Percentiles rank a stretch among this genome's conserved stretches.
Evolutionary conservation across 2,329 filamentous ascomycete genomes (phyloP).

Genomic region (Byssochlamys sp.): DNA sequence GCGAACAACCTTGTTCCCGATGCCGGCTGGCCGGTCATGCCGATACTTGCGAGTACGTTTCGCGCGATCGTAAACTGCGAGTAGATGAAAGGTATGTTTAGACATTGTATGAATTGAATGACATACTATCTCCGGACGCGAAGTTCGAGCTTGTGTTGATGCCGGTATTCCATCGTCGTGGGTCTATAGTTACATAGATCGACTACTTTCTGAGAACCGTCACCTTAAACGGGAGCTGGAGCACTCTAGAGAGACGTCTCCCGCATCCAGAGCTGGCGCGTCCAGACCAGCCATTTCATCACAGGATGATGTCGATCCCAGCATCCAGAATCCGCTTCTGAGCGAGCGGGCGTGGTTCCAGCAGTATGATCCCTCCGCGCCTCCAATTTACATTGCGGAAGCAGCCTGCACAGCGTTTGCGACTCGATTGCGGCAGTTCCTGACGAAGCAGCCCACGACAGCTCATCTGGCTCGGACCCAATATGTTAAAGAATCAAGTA

Average conservation of each 20-base stretch:
- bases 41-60: constrained; percentile 31
- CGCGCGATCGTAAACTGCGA: constrained; percentile 35
- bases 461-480: constrained; percentile 26
- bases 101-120: constrained; percentile 1
- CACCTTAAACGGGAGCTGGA: constrained; percentile 21
- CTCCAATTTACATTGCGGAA: constrained; percentile 30
- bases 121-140: no score
- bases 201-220: constrained; percentile 24
- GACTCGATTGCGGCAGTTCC: constrained; percentile 28
- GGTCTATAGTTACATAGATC: constrained; percentile 22
- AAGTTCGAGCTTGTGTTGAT: background rate
- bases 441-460: constrained; percentile 22
- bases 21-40: constrained; percentile 30
- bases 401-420: constrained; percentile 33
- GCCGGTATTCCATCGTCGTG: background rate
- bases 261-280: constrained; percentile 13
- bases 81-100: constrained; percentile 25
- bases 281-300: constrained; percentile 7
- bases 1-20: constrained; percentile 34
- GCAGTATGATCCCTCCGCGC: constrained; percentile 24
- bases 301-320: constrained; percentile 18
- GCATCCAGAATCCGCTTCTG: constrained; percentile 24
- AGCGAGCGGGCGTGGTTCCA: constrained; percentile 31
- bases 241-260: constrained; percentile 12
- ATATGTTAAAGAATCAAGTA: constrained; percentile 22